Evolutionary conservation across 352 stramenopile genomes (phyloP).

Genomic region (Phytophthora pistaciae): DNA sequence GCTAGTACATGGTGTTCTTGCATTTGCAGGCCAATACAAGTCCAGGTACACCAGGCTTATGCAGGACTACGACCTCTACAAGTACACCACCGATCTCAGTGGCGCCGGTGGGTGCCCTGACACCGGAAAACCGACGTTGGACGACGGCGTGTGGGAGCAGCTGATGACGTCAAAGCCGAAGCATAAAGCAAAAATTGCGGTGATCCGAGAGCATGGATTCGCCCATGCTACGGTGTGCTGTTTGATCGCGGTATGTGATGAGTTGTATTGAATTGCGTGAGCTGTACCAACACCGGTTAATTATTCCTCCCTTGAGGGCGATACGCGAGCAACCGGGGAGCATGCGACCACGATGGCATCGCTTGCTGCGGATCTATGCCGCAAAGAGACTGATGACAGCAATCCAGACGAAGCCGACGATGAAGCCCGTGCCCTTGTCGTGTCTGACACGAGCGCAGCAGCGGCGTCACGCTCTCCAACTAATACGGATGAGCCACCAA

Average conservation of each 20-base stretch:
- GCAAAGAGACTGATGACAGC: not conserved
- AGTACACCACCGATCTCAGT: conserved; percentile 13
- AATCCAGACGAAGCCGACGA: not conserved
- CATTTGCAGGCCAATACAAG: conserved; percentile 16
- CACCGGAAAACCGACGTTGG: conserved; percentile 4
- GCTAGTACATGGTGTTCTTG: not conserved
- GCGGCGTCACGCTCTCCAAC: too few species aligned
- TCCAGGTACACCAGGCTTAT: conserved; percentile 12
- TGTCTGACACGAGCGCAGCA: not conserved
- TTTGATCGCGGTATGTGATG: not conserved
- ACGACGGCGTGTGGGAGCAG: conserved; percentile 9
- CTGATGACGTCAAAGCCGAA: conserved; percentile 6
- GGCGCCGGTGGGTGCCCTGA: conserved; percentile 8
- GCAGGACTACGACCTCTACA: conserved; percentile 18
- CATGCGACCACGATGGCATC: not conserved
- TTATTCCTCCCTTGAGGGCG: not conserved
- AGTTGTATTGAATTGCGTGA: not conserved
- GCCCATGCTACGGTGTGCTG: not conserved
- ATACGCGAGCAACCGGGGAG: not conserved
- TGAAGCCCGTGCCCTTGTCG: not conserved
- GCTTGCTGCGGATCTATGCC: not conserved
- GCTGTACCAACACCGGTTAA: not conserved
- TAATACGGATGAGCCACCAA: not conserved
- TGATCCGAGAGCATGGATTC: not conserved
- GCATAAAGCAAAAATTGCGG: conserved; percentile 1